These are phyloP conservation scores for Fusarium sp. DNA, from an alignment of 2,329 filamentous ascomycete species.

Conservation along the genomic window DNA sequence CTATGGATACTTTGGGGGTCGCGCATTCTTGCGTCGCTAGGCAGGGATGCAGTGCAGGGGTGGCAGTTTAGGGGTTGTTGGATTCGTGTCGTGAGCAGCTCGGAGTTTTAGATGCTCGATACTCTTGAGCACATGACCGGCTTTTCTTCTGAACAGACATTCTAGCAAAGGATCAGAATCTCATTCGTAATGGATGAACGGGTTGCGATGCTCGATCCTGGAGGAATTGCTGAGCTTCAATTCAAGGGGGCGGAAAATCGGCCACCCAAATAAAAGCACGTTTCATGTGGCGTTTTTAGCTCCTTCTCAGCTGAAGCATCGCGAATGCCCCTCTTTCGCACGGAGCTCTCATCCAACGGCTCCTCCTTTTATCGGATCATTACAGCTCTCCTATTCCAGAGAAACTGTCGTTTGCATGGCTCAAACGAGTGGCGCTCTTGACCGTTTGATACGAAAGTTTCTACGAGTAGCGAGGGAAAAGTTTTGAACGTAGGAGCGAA, in stretches of 20 bases:
- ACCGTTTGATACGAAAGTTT: conserved; percentile 6
- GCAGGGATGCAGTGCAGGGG: neutral
- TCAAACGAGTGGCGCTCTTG: conserved; percentile 12
- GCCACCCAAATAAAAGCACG: conserved; percentile 26
- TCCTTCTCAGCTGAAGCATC: conserved; percentile 13
- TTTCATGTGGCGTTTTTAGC: conserved; percentile 31
- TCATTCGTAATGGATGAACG: neutral
- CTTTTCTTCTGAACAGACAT: too few species aligned
- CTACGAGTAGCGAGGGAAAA: neutral
- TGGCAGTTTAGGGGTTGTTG: neutral
- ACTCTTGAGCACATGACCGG: too few species aligned
- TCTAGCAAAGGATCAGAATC: neutral
- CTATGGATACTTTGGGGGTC: neutral
- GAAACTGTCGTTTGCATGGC: neutral
- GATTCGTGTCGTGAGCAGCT: neutral
- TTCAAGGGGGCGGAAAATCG: conserved; percentile 4
- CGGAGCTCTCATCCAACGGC: neutral
- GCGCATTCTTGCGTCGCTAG: neutral
- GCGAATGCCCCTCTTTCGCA: conserved; percentile 5
- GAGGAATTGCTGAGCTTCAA: neutral
- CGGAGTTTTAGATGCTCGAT: neutral
- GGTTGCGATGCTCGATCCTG: neutral
- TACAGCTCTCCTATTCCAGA: neutral
- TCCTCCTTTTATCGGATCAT: neutral
- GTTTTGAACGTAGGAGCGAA: neutral